Percentiles rank a stretch among this genome's conserved stretches.
These are phyloP conservation scores for Pseudogymnoascus sp. DNA, from an alignment of 2,329 filamentous ascomycete species.

Conservation along the genomic window DNA sequence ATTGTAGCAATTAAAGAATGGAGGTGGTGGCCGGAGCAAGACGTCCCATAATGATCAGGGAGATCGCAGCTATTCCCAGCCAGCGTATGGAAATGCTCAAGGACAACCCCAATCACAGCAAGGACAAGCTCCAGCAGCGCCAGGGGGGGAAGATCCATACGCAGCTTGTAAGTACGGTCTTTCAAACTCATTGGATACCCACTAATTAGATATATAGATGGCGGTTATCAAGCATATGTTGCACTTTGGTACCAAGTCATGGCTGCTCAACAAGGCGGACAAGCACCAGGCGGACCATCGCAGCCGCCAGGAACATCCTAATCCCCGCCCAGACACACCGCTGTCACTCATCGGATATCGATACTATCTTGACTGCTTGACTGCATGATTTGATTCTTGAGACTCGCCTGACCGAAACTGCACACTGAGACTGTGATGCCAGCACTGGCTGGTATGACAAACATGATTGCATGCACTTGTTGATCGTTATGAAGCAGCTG, in stretches of 20 bases:
- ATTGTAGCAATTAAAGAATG: conserved; percentile 42
- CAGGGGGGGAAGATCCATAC: conserved; percentile 57
- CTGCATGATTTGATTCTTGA: conserved; percentile 25
- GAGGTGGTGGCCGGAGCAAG: conserved; percentile 36
- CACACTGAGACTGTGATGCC: conserved; percentile 9
- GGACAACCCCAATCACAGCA: conserved; percentile 36
- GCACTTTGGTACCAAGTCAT: conserved; percentile 72
- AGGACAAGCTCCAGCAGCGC: conserved; percentile 33
- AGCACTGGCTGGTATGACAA: conserved; percentile 14
- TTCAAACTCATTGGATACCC: conserved; percentile 19
- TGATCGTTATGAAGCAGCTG: conserved; percentile 7
- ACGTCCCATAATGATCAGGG: conserved; percentile 44
- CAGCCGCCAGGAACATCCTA: conserved; percentile 34
- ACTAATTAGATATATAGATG: conserved; percentile 41
- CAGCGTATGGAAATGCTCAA: conserved; percentile 32
- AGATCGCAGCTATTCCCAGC: conserved; percentile 44
- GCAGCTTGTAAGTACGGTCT: conserved; percentile 53
- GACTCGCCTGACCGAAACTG: conserved; percentile 9
- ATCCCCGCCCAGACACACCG: conserved; percentile 17
- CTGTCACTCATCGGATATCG: conserved; percentile 19
- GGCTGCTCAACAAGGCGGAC: conserved; percentile 38
- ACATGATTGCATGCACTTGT: conserved; percentile 16
- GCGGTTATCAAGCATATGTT: conserved; percentile 73
- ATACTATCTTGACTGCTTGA: conserved; percentile 25
- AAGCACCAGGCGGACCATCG: conserved; percentile 28